phyloP scores from a whole-genome alignment of 805 yeast species.

The Lipomyces japonicus region DNA sequence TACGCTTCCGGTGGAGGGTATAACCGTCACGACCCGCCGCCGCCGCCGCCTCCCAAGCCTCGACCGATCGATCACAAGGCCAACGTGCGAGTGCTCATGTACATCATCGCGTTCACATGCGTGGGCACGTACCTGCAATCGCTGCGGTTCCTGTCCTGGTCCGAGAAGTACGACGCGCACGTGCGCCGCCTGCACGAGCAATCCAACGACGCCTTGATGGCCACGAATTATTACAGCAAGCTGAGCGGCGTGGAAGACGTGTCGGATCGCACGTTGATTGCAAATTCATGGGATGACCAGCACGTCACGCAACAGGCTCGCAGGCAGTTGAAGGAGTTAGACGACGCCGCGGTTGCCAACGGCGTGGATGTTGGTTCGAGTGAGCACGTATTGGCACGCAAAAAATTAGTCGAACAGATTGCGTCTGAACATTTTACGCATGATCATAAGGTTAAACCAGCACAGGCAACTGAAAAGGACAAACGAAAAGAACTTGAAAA shows the following conservation, averaged over 20 bases:
- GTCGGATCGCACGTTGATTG: not conserved
- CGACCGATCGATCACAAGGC: conserved; percentile 21
- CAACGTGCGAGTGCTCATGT: conserved; percentile 20
- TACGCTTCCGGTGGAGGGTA: conserved; percentile 18
- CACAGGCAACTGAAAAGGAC: not conserved
- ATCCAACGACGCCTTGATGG: not conserved
- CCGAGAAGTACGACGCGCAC: conserved; percentile 8
- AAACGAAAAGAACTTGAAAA: not conserved
- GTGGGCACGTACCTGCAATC: conserved; percentile 17
- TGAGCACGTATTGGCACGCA: not conserved
- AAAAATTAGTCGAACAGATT: not conserved
- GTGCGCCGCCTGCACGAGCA: conserved; percentile 3
- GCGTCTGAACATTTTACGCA: not conserved
- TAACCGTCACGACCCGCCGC: conserved; percentile 1
- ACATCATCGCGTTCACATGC: conserved; percentile 12
- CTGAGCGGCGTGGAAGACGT: conserved; percentile 1
- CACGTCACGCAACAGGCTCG: not conserved
- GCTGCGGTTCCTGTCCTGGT: conserved; percentile 19
- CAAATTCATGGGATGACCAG: not conserved
- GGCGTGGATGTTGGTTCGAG: not conserved
- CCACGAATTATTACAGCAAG: not conserved
- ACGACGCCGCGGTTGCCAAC: not conserved
- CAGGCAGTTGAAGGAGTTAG: not conserved
- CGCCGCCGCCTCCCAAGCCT: conserved; percentile 13
- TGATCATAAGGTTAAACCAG: not conserved